Conservation (phyloP, 2,329 filamentous ascomycete genomes). For the Fusarium oxysporum region DNA sequence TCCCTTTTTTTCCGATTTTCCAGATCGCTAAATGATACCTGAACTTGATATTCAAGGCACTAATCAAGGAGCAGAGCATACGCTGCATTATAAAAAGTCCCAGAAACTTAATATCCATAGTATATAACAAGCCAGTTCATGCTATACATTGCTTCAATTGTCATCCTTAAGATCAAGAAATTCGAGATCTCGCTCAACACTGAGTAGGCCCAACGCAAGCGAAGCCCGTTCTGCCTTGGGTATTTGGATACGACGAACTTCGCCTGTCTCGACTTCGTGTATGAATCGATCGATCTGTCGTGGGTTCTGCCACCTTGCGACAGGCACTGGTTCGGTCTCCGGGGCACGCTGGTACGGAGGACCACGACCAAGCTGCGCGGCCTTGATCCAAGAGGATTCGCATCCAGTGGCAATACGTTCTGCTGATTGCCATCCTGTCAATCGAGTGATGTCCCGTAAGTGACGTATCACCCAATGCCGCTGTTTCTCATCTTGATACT, state of each 20-base stretch:
- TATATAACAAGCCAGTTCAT: not conserved
- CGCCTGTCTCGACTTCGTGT: constrained; percentile 56
- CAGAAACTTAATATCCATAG: not conserved
- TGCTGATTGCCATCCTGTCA: constrained; percentile 90
- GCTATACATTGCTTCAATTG: constrained; percentile 3
- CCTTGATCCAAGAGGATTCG: constrained; percentile 85
- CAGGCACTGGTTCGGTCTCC: constrained; percentile 50
- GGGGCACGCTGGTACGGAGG: constrained; percentile 74
- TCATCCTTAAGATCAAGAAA: constrained; percentile 66
- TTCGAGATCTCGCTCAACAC: constrained; percentile 80
- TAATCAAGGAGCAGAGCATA: not conserved
- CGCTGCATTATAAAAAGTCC: not conserved
- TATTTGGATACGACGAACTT: constrained; percentile 65
- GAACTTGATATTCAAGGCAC: not conserved
- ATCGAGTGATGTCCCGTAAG: constrained; percentile 78
- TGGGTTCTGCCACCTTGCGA: constrained; percentile 61
- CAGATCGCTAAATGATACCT: not conserved
- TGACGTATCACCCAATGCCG: constrained; percentile 81
- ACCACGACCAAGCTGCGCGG: constrained; percentile 77
- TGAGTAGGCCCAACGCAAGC: constrained; percentile 83
- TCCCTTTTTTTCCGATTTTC: not conserved
- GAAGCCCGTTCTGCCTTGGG: constrained; percentile 72
- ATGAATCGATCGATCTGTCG: constrained; percentile 65
- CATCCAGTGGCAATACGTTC: constrained; percentile 85
- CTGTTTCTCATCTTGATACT: constrained; percentile 79